These are phyloP conservation scores for Corrigiola litoralis DNA, from an alignment of 179 eudicot species.

Conservation along the genomic window DNA sequence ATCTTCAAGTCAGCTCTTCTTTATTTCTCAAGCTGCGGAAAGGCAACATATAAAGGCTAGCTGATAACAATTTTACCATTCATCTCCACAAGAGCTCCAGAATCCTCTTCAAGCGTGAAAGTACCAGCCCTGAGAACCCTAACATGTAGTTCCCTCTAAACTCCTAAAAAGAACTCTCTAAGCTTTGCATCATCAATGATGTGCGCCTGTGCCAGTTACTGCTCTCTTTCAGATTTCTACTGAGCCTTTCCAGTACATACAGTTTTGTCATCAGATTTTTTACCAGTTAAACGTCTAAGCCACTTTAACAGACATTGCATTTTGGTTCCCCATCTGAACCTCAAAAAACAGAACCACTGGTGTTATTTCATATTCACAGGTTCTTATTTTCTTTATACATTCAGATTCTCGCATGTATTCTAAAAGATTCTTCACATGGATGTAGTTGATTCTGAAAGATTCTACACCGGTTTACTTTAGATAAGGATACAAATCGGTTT, in stretches of 20 bases:
- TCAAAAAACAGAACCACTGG: conserved; percentile 67
- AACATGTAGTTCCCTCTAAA: conserved; percentile 53
- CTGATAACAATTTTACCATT: conserved; percentile 68
- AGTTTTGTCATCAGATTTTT: conserved; percentile 54
- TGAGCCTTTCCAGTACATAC: conserved; percentile 78
- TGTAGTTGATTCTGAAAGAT: conserved; percentile 43
- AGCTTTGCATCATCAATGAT: conserved; percentile 63
- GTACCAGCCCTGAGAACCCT: too few species aligned
- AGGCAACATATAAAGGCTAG: conserved; percentile 77
- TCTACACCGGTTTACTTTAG: too few species aligned
- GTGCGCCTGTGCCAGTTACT: conserved; percentile 49
- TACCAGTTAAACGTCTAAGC: conserved; percentile 55
- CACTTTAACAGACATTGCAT: conserved; percentile 63
- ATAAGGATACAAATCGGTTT: too few species aligned
- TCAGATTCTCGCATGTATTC: too few species aligned
- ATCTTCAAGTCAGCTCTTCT: conserved; percentile 76
- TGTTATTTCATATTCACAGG: conserved; percentile 51
- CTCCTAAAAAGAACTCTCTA: conserved; percentile 50
- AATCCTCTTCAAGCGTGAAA: conserved; percentile 67
- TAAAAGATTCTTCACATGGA: conserved; percentile 43
- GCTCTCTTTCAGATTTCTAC: conserved; percentile 66
- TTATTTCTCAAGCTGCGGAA: conserved; percentile 71
- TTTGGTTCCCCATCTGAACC: conserved; percentile 63
- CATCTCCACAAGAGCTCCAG: conserved; percentile 73
- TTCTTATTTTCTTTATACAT: too few species aligned